phyloP scores from a whole-genome alignment of 228 moss, liverwort and hornwort genomes.

The Sphagnum fallax region DNA sequence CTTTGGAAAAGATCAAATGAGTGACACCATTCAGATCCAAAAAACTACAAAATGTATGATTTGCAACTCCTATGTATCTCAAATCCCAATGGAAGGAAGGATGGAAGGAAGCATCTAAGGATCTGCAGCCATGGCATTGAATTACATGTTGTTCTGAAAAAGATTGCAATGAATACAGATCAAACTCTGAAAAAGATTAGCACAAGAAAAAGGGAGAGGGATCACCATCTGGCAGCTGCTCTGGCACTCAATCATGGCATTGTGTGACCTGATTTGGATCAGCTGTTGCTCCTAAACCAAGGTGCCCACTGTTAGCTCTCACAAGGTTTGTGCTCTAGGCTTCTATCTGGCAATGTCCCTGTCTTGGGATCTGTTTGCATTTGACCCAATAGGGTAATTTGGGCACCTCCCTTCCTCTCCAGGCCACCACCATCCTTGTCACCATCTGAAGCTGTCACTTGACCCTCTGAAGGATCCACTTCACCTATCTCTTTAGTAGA shows the following conservation, averaged over 20 bases:
- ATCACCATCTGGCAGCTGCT: conserved; percentile 73
- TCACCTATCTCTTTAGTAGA: conserved; percentile 87
- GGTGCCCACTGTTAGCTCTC: conserved; percentile 73
- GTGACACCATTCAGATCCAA: no score
- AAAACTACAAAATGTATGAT: no score
- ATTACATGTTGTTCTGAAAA: no score
- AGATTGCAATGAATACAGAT: no score
- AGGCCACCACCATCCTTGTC: conserved; percentile 43
- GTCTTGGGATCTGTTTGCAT: conserved; percentile 91
- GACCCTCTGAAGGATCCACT: conserved; percentile 93
- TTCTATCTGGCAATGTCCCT: conserved; percentile 80
- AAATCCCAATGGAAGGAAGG: no score
- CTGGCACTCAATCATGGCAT: conserved; percentile 95
- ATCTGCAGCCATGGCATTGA: no score
- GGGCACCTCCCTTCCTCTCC: conserved; percentile 71
- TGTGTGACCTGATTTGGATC: conserved; percentile 96
- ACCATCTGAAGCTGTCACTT: conserved; percentile 33
- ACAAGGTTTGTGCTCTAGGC: conserved; percentile 84
- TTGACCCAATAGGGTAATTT: conserved; percentile 73
- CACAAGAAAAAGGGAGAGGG: no score
- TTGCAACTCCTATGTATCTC: no score
- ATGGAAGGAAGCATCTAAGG: no score
- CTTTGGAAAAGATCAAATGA: no score
- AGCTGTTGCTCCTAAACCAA: conserved; percentile 84
- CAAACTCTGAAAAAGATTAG: no score